Percentiles rank a stretch among this genome's conserved stretches.
Conservation (phyloP, 257 asterid species). For the Jacaranda copaia region DNA sequence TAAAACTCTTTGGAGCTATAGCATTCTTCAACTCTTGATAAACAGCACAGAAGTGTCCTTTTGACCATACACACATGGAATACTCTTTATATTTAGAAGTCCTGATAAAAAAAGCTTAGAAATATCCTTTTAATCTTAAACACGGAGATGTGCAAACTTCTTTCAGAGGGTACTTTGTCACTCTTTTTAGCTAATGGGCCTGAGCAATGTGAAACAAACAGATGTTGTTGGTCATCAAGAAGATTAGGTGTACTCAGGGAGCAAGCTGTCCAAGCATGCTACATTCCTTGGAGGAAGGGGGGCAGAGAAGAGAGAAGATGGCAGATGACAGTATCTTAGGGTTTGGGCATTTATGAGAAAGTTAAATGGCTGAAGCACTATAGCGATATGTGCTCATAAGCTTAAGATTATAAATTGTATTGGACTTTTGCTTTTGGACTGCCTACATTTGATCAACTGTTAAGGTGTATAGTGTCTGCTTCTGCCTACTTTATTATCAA, state of each 20-base stretch:
- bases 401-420: background rate
- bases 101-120: background rate
- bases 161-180: background rate
- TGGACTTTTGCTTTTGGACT: background rate
- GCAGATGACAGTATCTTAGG: background rate
- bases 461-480: background rate
- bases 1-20: slow-evolving; percentile 9
- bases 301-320: background rate
- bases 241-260: background rate
- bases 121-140: background rate
- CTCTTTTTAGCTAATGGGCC: background rate
- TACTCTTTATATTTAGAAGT: background rate
- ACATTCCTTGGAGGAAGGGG: no score
- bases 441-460: background rate
- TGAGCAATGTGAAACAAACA: background rate
- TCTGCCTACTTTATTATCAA: background rate
- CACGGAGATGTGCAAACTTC: background rate
- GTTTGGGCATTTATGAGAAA: slow-evolving; percentile 4
- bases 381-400: background rate
- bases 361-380: background rate
- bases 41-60: background rate
- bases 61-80: background rate
- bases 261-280: slow-evolving; percentile 6
- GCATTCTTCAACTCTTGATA: slow-evolving; percentile 1
- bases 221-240: background rate